phyloP scores from a whole-genome alignment of 2,329 filamentous ascomycete species.

The Claviceps citrina region DNA sequence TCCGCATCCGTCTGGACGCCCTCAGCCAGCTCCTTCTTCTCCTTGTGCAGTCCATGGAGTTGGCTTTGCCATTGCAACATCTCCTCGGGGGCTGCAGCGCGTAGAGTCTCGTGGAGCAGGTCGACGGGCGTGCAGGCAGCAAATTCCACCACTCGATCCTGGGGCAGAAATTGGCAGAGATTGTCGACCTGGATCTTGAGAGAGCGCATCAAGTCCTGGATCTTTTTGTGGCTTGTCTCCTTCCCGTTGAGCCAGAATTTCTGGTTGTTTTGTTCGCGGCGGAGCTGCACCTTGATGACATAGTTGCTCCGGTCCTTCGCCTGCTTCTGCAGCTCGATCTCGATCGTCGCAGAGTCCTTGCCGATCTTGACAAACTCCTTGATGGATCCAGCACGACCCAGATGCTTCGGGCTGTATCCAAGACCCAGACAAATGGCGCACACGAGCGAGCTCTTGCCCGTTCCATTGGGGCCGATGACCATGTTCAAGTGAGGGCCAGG shows the following conservation, averaged over 20 bases:
- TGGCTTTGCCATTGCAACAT: slow-evolving; percentile 66
- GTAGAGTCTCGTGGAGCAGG: slow-evolving; percentile 69
- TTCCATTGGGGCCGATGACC: slow-evolving; percentile 98
- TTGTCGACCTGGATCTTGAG: slow-evolving; percentile 95
- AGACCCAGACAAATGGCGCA: slow-evolving; percentile 91
- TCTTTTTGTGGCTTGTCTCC: slow-evolving; percentile 42
- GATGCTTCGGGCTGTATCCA: slow-evolving; percentile 64
- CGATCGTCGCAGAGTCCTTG: slow-evolving; percentile 59
- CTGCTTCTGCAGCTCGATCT: slow-evolving; percentile 71
- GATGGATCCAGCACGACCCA: slow-evolving; percentile 72
- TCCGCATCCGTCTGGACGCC: slow-evolving; percentile 45
- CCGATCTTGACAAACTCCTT: slow-evolving; percentile 92
- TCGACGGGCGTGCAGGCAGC: slow-evolving; percentile 69
- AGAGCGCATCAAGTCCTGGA: slow-evolving; percentile 50
- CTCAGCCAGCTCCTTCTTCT: slow-evolving; percentile 47
- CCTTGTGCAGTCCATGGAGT: slow-evolving; percentile 53
- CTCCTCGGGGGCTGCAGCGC: slow-evolving; percentile 68
- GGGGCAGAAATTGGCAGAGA: slow-evolving; percentile 88
- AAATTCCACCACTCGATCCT: slow-evolving; percentile 92
- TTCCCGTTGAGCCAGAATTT: slow-evolving; percentile 65
- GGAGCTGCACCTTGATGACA: slow-evolving; percentile 61
- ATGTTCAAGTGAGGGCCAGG: slow-evolving; percentile 91
- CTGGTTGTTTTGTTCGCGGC: slow-evolving; percentile 64
- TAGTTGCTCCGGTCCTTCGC: slow-evolving; percentile 48
- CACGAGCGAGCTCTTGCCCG: slow-evolving; percentile 91